Conservation (phyloP, 2,329 filamentous ascomycete species). For the Sarocladiaceae sp. region DNA sequence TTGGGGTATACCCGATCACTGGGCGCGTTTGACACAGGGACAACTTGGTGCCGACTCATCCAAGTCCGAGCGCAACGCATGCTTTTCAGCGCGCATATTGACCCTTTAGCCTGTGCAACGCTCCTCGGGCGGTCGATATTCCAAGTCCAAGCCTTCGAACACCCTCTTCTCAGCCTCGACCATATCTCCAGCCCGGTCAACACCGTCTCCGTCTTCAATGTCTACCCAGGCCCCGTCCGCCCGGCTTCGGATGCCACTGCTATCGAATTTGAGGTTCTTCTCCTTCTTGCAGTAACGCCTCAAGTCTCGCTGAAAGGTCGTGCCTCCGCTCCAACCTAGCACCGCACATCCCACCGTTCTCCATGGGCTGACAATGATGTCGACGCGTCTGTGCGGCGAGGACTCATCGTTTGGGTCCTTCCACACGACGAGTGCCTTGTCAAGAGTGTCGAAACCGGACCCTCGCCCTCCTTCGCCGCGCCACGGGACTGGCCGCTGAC, state of each 20-base stretch:
- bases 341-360: constrained; percentile 82
- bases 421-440: constrained; percentile 93
- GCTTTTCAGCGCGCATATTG: too few species aligned
- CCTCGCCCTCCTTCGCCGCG: constrained; percentile 36
- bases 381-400: constrained; percentile 70
- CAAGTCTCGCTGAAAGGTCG: constrained; percentile 83
- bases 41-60: too few species aligned
- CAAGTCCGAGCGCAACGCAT: too few species aligned
- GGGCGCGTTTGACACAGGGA: too few species aligned
- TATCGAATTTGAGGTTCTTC: constrained; percentile 80
- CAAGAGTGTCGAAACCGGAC: constrained; percentile 75
- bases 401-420: constrained; percentile 37
- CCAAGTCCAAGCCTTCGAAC: constrained; percentile 68
- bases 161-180: constrained; percentile 72
- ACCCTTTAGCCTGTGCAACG: constrained; percentile 55
- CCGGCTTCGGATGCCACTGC: constrained; percentile 71
- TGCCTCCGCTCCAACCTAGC: constrained; percentile 81
- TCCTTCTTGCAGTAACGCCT: constrained; percentile 69
- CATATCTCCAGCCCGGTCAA: constrained; percentile 51
- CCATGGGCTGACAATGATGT: constrained; percentile 89
- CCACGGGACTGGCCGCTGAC: constrained; percentile 54
- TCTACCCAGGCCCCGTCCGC: constrained; percentile 64
- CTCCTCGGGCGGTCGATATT: constrained; percentile 59
- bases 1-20: not conserved
- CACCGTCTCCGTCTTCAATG: constrained; percentile 47